A percentile compares a stretch with the other conserved stretches of the same genome.
phyloP scores from a whole-genome alignment of 1,284 basidiomycete genomes.

The Malassezia sympodialis region DNA sequence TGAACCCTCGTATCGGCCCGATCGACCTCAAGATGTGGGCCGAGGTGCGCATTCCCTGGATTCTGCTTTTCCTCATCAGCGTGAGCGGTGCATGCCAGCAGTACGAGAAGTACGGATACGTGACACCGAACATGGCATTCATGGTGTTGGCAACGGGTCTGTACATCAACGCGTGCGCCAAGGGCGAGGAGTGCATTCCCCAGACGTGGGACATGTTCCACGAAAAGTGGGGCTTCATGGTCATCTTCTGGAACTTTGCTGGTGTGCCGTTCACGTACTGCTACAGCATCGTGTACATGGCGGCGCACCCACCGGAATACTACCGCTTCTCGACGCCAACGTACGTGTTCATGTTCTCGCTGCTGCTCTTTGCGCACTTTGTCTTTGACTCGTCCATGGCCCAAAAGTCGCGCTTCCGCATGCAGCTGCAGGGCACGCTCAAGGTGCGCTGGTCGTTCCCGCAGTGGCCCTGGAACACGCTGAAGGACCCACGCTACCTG shows the following conservation, averaged over 20 bases:
- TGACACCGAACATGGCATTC: conserved; percentile 92
- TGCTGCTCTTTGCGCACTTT: conserved; percentile 33
- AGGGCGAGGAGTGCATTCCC: conserved; percentile 75
- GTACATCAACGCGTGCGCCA: conserved; percentile 81
- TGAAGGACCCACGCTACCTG: conserved; percentile 79
- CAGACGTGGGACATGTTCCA: conserved; percentile 69
- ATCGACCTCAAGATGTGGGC: conserved; percentile 98
- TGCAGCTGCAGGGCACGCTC: conserved; percentile 78
- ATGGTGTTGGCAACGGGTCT: conserved; percentile 92
- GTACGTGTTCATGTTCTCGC: conserved; percentile 54
- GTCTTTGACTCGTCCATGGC: conserved; percentile 84
- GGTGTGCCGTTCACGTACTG: conserved; percentile 61
- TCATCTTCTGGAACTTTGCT: conserved; percentile 67
- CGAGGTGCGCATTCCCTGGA: conserved; percentile 95
- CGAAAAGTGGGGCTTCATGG: conserved; percentile 48
- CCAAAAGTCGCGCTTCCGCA: conserved; percentile 95
- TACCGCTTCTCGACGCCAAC: conserved; percentile 74
- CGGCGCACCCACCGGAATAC: conserved; percentile 73
- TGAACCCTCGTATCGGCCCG: conserved; percentile 87
- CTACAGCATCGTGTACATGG: conserved; percentile 93
- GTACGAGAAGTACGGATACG: conserved; percentile 71
- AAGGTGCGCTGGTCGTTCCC: conserved; percentile 74
- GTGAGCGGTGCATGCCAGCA: conserved; percentile 91
- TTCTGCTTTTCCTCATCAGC: conserved; percentile 83
- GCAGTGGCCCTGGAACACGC: conserved; percentile 73